phyloP scores from a whole-genome alignment of 2,329 filamentous ascomycete species.

The Lachnellula subtilissima region DNA sequence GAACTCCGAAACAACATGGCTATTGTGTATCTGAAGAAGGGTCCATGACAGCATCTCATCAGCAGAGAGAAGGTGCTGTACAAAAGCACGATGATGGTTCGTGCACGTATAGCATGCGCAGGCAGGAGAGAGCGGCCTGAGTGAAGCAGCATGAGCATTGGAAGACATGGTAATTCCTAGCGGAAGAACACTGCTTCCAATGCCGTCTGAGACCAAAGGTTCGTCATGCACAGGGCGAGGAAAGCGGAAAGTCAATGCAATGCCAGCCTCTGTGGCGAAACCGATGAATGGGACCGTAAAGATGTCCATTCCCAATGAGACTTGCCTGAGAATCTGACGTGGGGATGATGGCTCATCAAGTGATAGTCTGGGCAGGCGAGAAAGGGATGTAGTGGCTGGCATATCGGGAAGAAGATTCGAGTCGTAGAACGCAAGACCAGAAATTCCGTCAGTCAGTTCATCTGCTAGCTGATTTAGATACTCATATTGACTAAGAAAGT shows the following conservation, averaged over 20 bases:
- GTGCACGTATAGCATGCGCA: slow-evolving; percentile 83
- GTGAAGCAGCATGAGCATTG: slow-evolving; percentile 52
- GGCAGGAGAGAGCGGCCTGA: slow-evolving; percentile 54
- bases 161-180: slow-evolving; percentile 80
- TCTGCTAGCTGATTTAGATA: slow-evolving; percentile 71
- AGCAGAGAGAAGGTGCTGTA: slow-evolving; percentile 81
- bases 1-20: slow-evolving; percentile 66
- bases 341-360: slow-evolving; percentile 67
- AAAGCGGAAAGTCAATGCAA: slow-evolving; percentile 77
- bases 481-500: slow-evolving; percentile 68
- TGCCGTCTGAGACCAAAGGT: background rate
- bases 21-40: slow-evolving; percentile 87
- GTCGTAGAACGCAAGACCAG: slow-evolving; percentile 75
- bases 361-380: slow-evolving; percentile 65
- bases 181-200: slow-evolving; percentile 34
- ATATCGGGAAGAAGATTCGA: slow-evolving; percentile 64
- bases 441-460: slow-evolving; percentile 54
- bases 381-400: slow-evolving; percentile 48
- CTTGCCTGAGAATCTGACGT: slow-evolving; percentile 70
- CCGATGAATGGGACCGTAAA: slow-evolving; percentile 74
- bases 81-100: slow-evolving; percentile 77
- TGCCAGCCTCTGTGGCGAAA: slow-evolving; percentile 72
- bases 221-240: slow-evolving; percentile 38
- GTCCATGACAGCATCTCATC: slow-evolving; percentile 98
- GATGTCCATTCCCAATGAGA: slow-evolving; percentile 74